These are phyloP conservation scores for Alternaria incomplexa DNA, from an alignment of 2,329 filamentous ascomycete species.

Conservation along the genomic window DNA sequence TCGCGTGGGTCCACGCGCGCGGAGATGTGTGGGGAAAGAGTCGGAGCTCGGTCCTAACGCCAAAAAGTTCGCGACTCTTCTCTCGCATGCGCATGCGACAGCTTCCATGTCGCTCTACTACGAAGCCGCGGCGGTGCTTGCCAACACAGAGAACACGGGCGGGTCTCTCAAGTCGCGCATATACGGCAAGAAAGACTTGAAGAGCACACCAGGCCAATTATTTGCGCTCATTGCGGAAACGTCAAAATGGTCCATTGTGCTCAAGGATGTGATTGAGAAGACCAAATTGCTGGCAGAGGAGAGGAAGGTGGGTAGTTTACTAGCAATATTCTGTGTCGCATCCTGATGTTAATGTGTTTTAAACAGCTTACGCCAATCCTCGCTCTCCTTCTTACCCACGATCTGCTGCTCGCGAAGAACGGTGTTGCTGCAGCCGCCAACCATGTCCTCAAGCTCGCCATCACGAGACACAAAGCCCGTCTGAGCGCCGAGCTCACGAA, in stretches of 20 bases:
- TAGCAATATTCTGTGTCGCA: background rate
- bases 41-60: constrained; percentile 9
- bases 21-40: constrained; percentile 9
- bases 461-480: constrained; percentile 82
- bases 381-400: constrained; percentile 82
- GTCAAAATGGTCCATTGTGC: constrained; percentile 84
- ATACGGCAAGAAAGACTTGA: constrained; percentile 74
- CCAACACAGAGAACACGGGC: constrained; percentile 66
- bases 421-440: constrained; percentile 81
- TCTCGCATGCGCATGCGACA: constrained; percentile 1
- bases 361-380: constrained; percentile 77
- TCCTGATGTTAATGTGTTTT: constrained; percentile 8
- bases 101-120: constrained; percentile 88
- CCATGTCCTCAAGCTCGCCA: constrained; percentile 76
- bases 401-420: constrained; percentile 79
- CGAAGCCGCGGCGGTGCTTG: constrained; percentile 80
- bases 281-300: constrained; percentile 78
- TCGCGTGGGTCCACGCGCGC: background rate
- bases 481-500: constrained; percentile 83
- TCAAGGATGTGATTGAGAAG: constrained; percentile 89
- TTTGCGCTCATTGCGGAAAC: constrained; percentile 88
- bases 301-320: constrained; percentile 69
- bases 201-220: constrained; percentile 79
- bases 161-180: constrained; percentile 88
- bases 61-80: constrained; percentile 10